A percentile compares a stretch with the other conserved stretches of the same genome.
These are phyloP conservation scores for Fusarium circinatum DNA, from an alignment of 2,329 filamentous ascomycete genomes.

Conservation along the genomic window DNA sequence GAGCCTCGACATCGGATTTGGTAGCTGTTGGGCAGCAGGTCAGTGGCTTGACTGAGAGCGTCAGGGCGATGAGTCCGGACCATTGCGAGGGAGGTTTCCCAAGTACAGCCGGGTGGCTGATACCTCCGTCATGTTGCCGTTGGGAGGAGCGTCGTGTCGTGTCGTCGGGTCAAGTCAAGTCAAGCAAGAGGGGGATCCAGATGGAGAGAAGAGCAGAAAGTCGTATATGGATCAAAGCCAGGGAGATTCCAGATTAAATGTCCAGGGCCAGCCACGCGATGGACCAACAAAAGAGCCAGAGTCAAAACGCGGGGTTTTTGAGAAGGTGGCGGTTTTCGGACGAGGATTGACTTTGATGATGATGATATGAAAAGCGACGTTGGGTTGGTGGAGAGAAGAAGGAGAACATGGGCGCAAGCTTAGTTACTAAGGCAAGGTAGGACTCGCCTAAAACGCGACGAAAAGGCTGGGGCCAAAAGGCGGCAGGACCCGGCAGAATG, in stretches of 20 bases:
- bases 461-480: slow-evolving; percentile 42
- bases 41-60: slow-evolving; percentile 52
- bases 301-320: slow-evolving; percentile 29
- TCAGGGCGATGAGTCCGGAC: slow-evolving; percentile 62
- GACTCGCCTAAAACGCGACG: slow-evolving; percentile 36
- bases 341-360: slow-evolving; percentile 16
- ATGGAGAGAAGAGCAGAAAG: slow-evolving; percentile 13
- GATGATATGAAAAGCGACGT: slow-evolving; percentile 28
- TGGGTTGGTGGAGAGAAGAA: slow-evolving; percentile 40
- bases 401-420: slow-evolving; percentile 36
- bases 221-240: slow-evolving; percentile 25
- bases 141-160: slow-evolving; percentile 25
- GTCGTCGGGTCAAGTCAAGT: slow-evolving; percentile 10
- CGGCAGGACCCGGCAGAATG: slow-evolving; percentile 45
- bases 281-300: slow-evolving; percentile 33
- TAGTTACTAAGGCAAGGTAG: not conserved
- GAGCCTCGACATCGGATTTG: slow-evolving; percentile 94
- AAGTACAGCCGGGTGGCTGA: slow-evolving; percentile 95
- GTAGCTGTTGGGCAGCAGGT: slow-evolving; percentile 75
- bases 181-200: slow-evolving; percentile 31
- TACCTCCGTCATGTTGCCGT: slow-evolving; percentile 80
- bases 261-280: slow-evolving; percentile 41
- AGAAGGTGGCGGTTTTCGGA: slow-evolving; percentile 13
- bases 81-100: slow-evolving; percentile 96
- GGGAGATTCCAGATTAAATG: slow-evolving; percentile 32